Evolutionary conservation across 768 basidiomycete genomes (phyloP).

Genomic region (Termitomyces sp.): DNA sequence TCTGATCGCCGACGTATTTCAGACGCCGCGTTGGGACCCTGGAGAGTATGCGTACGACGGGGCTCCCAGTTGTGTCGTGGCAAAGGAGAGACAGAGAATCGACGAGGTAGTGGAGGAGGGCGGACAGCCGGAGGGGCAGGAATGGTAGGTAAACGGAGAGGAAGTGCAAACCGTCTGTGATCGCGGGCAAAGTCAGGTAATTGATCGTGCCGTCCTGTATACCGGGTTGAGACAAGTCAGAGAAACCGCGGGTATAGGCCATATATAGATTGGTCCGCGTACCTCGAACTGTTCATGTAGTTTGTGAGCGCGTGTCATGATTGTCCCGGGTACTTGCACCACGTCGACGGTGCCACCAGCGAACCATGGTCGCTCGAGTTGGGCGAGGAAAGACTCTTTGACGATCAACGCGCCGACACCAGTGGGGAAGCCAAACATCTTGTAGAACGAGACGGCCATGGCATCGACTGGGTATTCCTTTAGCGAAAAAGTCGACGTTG

Average conservation of each 20-base stretch:
- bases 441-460: conserved; percentile 81
- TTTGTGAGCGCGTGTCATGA: conserved; percentile 54
- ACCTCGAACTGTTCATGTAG: conserved; percentile 79
- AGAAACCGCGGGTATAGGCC: neutral
- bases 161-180: conserved; percentile 73
- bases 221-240: neutral
- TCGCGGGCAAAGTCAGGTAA: conserved; percentile 69
- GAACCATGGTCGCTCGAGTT: conserved; percentile 74
- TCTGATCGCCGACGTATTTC: conserved; percentile 54
- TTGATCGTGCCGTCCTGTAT: conserved; percentile 78
- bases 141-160: conserved; percentile 76
- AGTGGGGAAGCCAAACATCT: conserved; percentile 87
- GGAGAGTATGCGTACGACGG: conserved; percentile 68
- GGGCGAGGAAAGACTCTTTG: conserved; percentile 58
- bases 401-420: conserved; percentile 78
- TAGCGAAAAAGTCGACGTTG: conserved; percentile 65
- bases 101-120: conserved; percentile 57
- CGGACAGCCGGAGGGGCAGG: conserved; percentile 68
- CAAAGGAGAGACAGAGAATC: conserved; percentile 48
- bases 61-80: conserved; percentile 54
- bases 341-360: conserved; percentile 79
- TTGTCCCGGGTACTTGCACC: conserved; percentile 73
- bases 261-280: conserved; percentile 9
- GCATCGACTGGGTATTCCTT: conserved; percentile 68
- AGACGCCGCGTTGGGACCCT: conserved; percentile 47